phyloP scores from a whole-genome alignment of 805 yeast genomes.

The Schwanniomyces polymorphus region DNA sequence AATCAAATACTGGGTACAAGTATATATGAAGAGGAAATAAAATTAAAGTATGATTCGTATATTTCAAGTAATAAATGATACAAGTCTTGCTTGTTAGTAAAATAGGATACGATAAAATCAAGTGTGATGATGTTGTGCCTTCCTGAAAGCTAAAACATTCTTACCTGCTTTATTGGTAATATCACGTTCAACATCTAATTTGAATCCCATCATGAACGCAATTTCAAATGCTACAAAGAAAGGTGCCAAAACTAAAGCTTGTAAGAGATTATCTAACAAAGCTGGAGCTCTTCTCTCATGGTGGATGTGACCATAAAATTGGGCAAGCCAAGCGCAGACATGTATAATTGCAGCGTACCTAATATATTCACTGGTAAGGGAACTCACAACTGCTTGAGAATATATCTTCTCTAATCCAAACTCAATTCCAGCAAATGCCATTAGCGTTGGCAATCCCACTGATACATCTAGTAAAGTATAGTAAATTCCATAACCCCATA shows the following conservation, averaged over 20 bases:
- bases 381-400: constrained; percentile 5
- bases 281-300: constrained; percentile 89
- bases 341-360: constrained; percentile 43
- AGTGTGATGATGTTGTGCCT: background rate
- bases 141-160: constrained; percentile 14
- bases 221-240: constrained; percentile 82
- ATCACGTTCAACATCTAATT: constrained; percentile 46
- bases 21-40: constrained; percentile 59
- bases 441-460: constrained; percentile 32
- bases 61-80: constrained; percentile 6
- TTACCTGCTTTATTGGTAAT: constrained; percentile 51
- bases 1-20: constrained; percentile 67
- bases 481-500: constrained; percentile 52
- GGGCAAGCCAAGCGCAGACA: constrained; percentile 70
- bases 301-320: constrained; percentile 84
- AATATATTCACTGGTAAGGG: constrained; percentile 17
- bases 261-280: constrained; percentile 73
- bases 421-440: constrained; percentile 21
- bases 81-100: background rate
- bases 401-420: constrained; percentile 21
- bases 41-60: constrained; percentile 34
- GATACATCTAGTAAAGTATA: constrained; percentile 58
- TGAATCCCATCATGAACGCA: constrained; percentile 65
- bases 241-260: constrained; percentile 89
- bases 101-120: background rate